phyloP scores from a whole-genome alignment of 1,284 basidiomycete genomes.

The Microbotryum lychnidis-dioicae region DNA sequence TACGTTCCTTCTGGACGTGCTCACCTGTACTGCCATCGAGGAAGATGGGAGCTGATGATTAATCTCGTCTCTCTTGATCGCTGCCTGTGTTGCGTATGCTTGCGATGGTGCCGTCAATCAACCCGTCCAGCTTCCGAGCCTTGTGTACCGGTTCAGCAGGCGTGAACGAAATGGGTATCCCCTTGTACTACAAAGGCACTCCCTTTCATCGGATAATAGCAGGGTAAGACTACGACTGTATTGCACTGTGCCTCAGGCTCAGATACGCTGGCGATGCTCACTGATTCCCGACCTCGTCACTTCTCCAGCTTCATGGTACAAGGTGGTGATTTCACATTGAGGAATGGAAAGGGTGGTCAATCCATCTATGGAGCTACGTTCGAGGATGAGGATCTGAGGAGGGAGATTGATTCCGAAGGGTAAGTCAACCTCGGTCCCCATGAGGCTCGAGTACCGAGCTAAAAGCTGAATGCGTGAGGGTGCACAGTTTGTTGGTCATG shows the following conservation, averaged over 20 bases:
- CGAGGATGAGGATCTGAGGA: slow-evolving; percentile 63
- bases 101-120: not conserved
- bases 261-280: slow-evolving; percentile 7
- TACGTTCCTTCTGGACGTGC: slow-evolving; percentile 38
- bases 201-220: slow-evolving; percentile 69
- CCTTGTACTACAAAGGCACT: slow-evolving; percentile 73
- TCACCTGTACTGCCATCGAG: not conserved
- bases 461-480: not conserved
- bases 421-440: not conserved
- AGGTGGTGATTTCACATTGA: slow-evolving; percentile 39
- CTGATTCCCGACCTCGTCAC: not conserved
- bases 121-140: slow-evolving; percentile 60
- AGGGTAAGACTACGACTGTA: not conserved
- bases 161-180: slow-evolving; percentile 53
- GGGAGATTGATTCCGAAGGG: slow-evolving; percentile 58
- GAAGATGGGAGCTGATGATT: too few species aligned
- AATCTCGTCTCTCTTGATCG: too few species aligned
- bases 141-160: slow-evolving; percentile 83
- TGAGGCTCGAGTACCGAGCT: not conserved
- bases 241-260: not conserved
- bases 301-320: slow-evolving; percentile 67
- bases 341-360: slow-evolving; percentile 34
- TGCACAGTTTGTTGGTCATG: slow-evolving; percentile 12
- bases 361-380: slow-evolving; percentile 69
- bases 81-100: not conserved